Percentiles rank a stretch among this genome's conserved stretches.
phyloP scores from a whole-genome alignment of 192 early-diverging fungal genomes.

The Pilaira anomala region DNA sequence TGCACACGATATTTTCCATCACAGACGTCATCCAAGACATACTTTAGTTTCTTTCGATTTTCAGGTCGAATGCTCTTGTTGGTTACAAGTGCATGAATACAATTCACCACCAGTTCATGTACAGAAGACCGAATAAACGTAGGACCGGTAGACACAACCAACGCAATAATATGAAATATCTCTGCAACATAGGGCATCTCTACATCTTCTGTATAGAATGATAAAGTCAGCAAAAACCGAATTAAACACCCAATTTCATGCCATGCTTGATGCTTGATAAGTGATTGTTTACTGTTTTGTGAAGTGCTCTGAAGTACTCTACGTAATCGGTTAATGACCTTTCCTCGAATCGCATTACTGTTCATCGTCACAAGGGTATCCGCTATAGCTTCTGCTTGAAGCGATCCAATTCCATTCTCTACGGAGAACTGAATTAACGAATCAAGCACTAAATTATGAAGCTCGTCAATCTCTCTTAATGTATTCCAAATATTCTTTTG shows the following conservation, averaged over 20 bases:
- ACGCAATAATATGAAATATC: conserved; percentile 73
- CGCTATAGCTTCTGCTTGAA: conserved; percentile 73
- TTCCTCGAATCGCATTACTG: conserved; percentile 66
- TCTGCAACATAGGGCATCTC: conserved; percentile 78
- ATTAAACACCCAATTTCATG: conserved; percentile 81
- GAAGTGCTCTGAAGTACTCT: conserved; percentile 70
- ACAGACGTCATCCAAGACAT: conserved; percentile 69
- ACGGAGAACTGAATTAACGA: conserved; percentile 73
- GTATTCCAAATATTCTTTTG: conserved; percentile 83
- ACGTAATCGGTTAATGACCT: conserved; percentile 70
- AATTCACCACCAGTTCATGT: conserved; percentile 86
- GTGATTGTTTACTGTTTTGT: conserved; percentile 52
- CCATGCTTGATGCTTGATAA: conserved; percentile 83
- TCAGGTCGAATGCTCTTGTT: conserved; percentile 45
- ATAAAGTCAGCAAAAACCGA: conserved; percentile 80
- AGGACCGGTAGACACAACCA: conserved; percentile 79
- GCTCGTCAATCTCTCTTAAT: conserved; percentile 67
- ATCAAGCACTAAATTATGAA: conserved; percentile 75
- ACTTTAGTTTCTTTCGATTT: conserved; percentile 47
- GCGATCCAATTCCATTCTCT: conserved; percentile 71
- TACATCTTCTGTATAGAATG: conserved; percentile 69
- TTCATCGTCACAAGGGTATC: conserved; percentile 84
- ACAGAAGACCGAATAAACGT: conserved; percentile 77
- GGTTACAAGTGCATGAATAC: conserved; percentile 76
- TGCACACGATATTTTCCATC: conserved; percentile 71